phyloP scores from a whole-genome alignment of 2,329 filamentous ascomycete genomes.

The Hypomyces perniciosus region DNA sequence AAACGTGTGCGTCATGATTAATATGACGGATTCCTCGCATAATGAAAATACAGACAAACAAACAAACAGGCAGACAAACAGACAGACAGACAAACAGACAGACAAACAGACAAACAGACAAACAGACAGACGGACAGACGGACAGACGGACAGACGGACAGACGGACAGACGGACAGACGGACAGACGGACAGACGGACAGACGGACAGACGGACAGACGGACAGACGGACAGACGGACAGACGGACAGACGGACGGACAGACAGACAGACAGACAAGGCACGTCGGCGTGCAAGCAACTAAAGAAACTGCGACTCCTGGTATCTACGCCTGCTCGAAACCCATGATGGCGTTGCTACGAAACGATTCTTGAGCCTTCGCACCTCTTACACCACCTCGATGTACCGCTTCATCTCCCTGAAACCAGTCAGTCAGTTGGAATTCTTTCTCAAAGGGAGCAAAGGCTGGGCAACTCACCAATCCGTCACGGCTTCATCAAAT shows the following conservation, averaged over 20 bases:
- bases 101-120: neutral
- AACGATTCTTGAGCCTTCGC: neutral
- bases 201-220: too few species aligned
- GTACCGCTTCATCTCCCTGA: constrained; percentile 70
- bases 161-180: too few species aligned
- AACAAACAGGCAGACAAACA: too few species aligned
- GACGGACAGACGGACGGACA: neutral
- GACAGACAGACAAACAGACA: neutral
- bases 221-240: too few species aligned
- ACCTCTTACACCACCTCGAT: constrained; percentile 61
- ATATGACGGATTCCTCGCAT: too few species aligned
- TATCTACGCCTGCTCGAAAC: constrained; percentile 4
- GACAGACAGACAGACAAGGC: neutral
- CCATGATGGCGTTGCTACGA: constrained; percentile 15
- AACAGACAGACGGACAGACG: neutral
- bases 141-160: too few species aligned
- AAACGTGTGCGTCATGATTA: too few species aligned
- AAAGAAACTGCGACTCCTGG: neutral
- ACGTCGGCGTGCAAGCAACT: too few species aligned
- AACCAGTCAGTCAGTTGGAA: constrained; percentile 14
- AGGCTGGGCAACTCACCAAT: constrained; percentile 62
- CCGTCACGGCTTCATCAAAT: constrained; percentile 95
- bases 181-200: too few species aligned
- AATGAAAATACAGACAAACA: too few species aligned
- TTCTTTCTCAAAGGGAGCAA: neutral